Percentiles rank a stretch among this genome's conserved stretches.
Evolutionary conservation across 2,329 filamentous ascomycete species (phyloP).

Genomic region (Clarireedia monteithiana): DNA sequence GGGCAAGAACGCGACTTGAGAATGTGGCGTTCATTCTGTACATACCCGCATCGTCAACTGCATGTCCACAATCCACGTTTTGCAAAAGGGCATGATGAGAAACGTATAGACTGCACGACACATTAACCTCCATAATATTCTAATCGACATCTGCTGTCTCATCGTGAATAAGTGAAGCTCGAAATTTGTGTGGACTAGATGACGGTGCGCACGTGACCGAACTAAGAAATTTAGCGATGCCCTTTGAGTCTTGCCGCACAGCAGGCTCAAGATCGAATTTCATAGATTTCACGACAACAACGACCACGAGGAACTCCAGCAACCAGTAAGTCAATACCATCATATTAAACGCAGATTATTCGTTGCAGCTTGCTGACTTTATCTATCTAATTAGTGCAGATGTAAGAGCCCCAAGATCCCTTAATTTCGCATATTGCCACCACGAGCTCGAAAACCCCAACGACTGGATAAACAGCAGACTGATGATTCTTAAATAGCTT

Average conservation of each 20-base stretch:
- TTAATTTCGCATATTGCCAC: conserved; percentile 19
- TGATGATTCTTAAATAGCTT: conserved; percentile 54
- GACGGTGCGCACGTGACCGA: not conserved
- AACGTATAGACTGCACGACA: too few relatives aligned
- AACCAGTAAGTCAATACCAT: conserved; percentile 45
- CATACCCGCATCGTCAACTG: too few relatives aligned
- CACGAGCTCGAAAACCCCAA: conserved; percentile 9
- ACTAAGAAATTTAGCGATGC: not conserved
- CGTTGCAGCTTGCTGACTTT: conserved; percentile 30
- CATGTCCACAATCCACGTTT: too few relatives aligned
- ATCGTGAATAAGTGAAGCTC: too few relatives aligned
- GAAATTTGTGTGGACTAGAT: too few relatives aligned
- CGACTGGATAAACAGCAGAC: conserved; percentile 9
- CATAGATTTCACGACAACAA: conserved; percentile 15
- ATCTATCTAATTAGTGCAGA: conserved; percentile 62
- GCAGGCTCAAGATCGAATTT: conserved; percentile 6
- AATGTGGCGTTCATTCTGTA: too few relatives aligned
- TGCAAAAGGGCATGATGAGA: too few relatives aligned
- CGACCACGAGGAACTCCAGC: conserved; percentile 25
- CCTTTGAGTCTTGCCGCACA: not conserved
- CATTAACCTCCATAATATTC: too few relatives aligned
- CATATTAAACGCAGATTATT: not conserved
- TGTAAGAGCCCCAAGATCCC: conserved; percentile 51
- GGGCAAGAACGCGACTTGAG: too few relatives aligned
- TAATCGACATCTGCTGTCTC: too few relatives aligned